Percentiles rank a stretch among this genome's conserved stretches.
These are phyloP conservation scores for Trematosphaeria pertusa DNA, from an alignment of 2,329 filamentous ascomycete genomes.

Conservation along the genomic window DNA sequence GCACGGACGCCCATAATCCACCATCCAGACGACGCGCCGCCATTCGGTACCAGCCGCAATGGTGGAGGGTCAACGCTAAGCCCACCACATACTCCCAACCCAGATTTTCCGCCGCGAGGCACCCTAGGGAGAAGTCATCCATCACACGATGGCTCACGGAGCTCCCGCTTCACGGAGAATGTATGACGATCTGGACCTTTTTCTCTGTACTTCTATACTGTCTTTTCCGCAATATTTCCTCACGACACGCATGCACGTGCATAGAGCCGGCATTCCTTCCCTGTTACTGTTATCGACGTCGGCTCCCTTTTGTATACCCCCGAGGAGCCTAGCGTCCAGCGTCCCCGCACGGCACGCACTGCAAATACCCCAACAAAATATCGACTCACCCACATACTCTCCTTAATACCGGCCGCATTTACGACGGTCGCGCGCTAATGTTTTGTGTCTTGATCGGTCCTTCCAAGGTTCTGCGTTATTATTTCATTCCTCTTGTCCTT, in stretches of 20 bases:
- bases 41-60: conserved; percentile 29
- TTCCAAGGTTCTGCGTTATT: conserved; percentile 9
- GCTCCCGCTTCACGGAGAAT: conserved; percentile 57
- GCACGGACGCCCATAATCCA: conserved; percentile 68
- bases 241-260: conserved; percentile 36
- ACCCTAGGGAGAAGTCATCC: conserved; percentile 53
- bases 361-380: conserved; percentile 1
- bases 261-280: conserved; percentile 18
- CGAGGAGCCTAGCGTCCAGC: conserved; percentile 12
- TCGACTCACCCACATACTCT: conserved; percentile 24
- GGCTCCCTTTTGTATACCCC: conserved; percentile 31
- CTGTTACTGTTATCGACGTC: conserved; percentile 15
- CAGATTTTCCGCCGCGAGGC: conserved; percentile 32
- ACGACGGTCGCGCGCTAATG: conserved; percentile 28
- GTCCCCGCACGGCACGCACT: conserved; percentile 14
- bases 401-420: conserved; percentile 21
- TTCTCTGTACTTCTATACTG: conserved; percentile 28
- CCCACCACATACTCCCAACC: conserved; percentile 49
- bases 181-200: conserved; percentile 41
- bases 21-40: conserved; percentile 44
- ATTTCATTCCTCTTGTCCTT: conserved; percentile 9
- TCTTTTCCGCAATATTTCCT: conserved; percentile 28
- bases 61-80: conserved; percentile 34
- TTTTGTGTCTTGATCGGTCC: conserved; percentile 22
- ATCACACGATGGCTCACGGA: conserved; percentile 54